Percentiles rank a stretch among this genome's conserved stretches.
Evolutionary conservation across 495 filamentous ascomycete genomes (phyloP).

Genomic region (Apodospora peruviana): DNA sequence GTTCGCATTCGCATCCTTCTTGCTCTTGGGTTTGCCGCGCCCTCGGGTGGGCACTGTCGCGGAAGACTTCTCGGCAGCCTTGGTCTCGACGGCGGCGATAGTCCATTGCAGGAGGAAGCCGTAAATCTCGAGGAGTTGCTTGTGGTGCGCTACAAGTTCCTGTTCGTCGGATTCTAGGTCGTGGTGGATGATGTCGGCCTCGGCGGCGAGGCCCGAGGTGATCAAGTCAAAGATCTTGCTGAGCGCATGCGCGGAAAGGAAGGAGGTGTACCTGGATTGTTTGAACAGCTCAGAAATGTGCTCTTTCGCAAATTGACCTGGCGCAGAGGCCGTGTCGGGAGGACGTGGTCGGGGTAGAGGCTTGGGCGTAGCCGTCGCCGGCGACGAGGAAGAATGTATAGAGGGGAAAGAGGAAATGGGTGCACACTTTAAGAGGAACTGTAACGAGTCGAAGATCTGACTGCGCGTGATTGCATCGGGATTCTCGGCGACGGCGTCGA

Average conservation of each 20-base stretch:
- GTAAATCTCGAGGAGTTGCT: constrained; percentile 87
- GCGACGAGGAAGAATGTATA: constrained; percentile 1
- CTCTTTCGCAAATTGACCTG: constrained; percentile 15
- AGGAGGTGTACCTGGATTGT: constrained; percentile 70
- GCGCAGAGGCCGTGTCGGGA: constrained; percentile 2
- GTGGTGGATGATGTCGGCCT: constrained; percentile 78
- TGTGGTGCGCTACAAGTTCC: constrained; percentile 78
- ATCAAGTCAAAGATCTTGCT: constrained; percentile 93
- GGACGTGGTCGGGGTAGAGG: constrained; percentile 6
- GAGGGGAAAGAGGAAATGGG: constrained; percentile 47
- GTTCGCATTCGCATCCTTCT: constrained; percentile 50
- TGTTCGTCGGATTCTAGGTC: constrained; percentile 90
- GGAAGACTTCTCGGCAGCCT: constrained; percentile 83
- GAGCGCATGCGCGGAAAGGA: constrained; percentile 71
- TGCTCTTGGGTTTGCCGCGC: constrained; percentile 65
- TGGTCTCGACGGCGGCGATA: constrained; percentile 84
- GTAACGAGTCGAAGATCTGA: constrained; percentile 81
- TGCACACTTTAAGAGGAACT: constrained; percentile 94
- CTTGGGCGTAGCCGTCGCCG: constrained; percentile 5
- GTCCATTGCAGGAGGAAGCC: constrained; percentile 94
- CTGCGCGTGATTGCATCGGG: constrained; percentile 78
- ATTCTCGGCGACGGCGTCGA: constrained; percentile 87
- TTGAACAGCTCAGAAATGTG: constrained; percentile 60
- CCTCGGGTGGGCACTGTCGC: constrained; percentile 63
- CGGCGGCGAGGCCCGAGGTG: constrained; percentile 86